These are phyloP conservation scores for Trametes villosa DNA, from an alignment of 768 basidiomycete genomes.

Conservation along the genomic window DNA sequence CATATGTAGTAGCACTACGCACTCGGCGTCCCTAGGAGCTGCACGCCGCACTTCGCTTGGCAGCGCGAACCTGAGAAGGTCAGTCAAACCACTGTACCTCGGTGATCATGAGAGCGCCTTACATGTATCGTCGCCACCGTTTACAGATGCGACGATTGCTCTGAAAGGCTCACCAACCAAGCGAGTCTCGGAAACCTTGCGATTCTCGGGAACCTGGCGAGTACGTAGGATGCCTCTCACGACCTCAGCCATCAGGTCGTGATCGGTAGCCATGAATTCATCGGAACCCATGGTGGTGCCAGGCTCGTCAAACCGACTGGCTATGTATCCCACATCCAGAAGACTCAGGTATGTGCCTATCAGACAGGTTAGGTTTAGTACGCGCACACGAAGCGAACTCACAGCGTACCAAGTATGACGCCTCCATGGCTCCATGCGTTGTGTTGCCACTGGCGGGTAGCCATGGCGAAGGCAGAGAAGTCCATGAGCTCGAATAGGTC, in stretches of 20 bases:
- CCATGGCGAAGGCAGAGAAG: slow-evolving; percentile 28
- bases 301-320: too few relatives aligned
- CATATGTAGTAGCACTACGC: slow-evolving; percentile 4
- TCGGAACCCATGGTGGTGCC: too few relatives aligned
- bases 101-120: background rate
- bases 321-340: too few relatives aligned
- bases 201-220: background rate
- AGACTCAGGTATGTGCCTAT: too few relatives aligned
- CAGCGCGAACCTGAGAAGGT: slow-evolving; percentile 20
- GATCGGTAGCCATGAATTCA: too few relatives aligned
- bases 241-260: background rate
- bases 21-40: slow-evolving; percentile 36
- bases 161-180: too few relatives aligned
- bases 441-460: slow-evolving; percentile 2
- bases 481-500: slow-evolving; percentile 31
- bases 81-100: background rate
- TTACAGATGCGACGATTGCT: slow-evolving; percentile 27
- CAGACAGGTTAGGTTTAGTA: too few relatives aligned
- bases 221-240: background rate
- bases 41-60: slow-evolving; percentile 13
- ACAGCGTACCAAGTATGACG: too few relatives aligned
- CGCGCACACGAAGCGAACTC: too few relatives aligned
- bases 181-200: too few relatives aligned
- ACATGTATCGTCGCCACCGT: slow-evolving; percentile 32
- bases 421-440: background rate